Evolutionary conservation across 257 asterid species (phyloP).

Genomic region (Mentha longifolia): DNA sequence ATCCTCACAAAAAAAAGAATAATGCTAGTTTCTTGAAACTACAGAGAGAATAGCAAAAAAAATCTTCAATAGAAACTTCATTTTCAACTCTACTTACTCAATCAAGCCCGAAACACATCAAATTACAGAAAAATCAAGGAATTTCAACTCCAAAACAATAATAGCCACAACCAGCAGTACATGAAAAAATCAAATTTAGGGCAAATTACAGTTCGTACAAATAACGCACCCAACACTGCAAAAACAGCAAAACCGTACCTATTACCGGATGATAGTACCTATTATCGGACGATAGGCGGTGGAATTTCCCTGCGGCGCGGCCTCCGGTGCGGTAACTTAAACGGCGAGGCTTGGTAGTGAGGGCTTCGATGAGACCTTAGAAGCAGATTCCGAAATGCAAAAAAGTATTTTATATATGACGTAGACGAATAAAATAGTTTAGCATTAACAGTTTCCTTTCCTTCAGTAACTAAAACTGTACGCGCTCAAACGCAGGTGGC

Average conservation of each 20-base stretch:
- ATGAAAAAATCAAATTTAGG: not conserved
- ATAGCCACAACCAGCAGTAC: not conserved
- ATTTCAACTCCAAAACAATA: not conserved
- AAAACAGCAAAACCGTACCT: not conserved
- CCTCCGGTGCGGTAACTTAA: not conserved
- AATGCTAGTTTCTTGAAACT: not conserved
- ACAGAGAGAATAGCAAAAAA: not conserved
- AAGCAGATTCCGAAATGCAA: not conserved
- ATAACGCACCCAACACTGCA: not conserved
- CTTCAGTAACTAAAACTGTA: not conserved
- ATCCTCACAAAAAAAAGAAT: too few relatives aligned
- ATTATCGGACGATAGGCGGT: not conserved
- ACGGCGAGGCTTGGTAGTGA: not conserved
- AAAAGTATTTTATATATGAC: not conserved
- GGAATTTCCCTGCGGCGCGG: not conserved
- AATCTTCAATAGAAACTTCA: constrained; percentile 24
- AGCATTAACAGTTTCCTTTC: too few relatives aligned
- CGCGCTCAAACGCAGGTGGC: not conserved
- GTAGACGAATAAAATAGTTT: not conserved
- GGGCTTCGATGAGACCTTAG: not conserved
- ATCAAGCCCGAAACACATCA: constrained; percentile 2
- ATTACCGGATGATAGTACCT: not conserved
- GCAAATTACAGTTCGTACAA: not conserved
- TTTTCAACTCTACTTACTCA: constrained; percentile 12
- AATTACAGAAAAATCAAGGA: not conserved